Base-by-base conservation (phyloP, 768 basidiomycete species). In the Hirschioporus abietinus region DNA sequence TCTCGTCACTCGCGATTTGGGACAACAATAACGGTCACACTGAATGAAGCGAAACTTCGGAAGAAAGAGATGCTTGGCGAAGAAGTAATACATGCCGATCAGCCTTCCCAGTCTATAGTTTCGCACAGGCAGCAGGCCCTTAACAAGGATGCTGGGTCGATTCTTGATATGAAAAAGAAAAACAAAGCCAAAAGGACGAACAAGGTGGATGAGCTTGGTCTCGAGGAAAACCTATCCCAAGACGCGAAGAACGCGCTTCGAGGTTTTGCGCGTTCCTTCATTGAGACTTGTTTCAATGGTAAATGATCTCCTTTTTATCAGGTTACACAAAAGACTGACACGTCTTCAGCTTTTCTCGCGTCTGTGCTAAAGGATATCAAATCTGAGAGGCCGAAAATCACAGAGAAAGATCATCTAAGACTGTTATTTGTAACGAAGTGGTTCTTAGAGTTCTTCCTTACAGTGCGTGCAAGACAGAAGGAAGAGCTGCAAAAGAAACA, bases 1-100 rank as follows among this genome's bases (percentile, higher is more conserved):
- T 92, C 94, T 24, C 86, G 97, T 35, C 97, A 99, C 78, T 94
- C 95, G 26, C 88, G 96, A 62, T 99, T 99, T 76, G 97, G 97
- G 1, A 99, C 97, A 1, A 99, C 96, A 9, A 89, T 99, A 69
- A 80, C 90, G 24, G 89, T 99, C 64, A 86, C 83, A 68, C 80
- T 91, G 58, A 90, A 88, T 67, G 75, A 87, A 17, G 84, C 83
- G 69, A 86, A 84, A 75, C 81, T 78, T 64, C 72, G 67, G 59
- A 26, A 68, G 27, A 65, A 71, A 18, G 71, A 75, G 20, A 67
- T 77, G 12, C 70, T 64, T 65, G 73, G 73, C 57, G 72, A 74
- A 65, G 70, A 68, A 66, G 71, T 72, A 64, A 69, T 57, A 60
- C 70, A 2, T 66, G 73, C 70, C 66, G 71, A 69, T 27, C 66